Evolutionary conservation across 2,329 filamentous ascomycete species (phyloP), one percentile per base, ranked within the genome.

Genomic region (Madurella mycetomatis): DNA sequence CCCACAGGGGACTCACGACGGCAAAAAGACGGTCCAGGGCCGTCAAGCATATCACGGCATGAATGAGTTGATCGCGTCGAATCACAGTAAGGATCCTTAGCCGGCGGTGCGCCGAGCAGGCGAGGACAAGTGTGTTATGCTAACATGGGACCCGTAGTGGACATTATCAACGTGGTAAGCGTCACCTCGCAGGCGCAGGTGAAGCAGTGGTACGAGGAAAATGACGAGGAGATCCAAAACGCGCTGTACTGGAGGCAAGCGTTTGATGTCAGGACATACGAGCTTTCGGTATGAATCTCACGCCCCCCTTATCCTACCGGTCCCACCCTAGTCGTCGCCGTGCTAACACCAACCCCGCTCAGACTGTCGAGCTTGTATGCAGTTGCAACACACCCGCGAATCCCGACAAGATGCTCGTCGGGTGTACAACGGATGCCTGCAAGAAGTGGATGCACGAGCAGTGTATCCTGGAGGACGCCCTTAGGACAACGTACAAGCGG

Each of bases 161-260:
- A 88, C 54, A 80, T 90, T 41, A 87, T 90, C 67, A 87, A 89
- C 58, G 86, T 87, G 4, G 79, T 84, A 65, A 84, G 84, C 50
- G 84, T 90, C 15, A 83, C 85, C 16, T 80, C 80, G 25, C 73
- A 73, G 43, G 80, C 86, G 1, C 73, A 75, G 5, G 82, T 90
- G 16, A 79, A 81, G 54, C 80, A 87, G 61, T 89, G 86, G 84
- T 79, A 83, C 41, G 87, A 91, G 62, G 73, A 81, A 25, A 81
- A 87, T 56, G 85, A 90, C 54, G 81, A 84, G 15, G 80, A 85
- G 61, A 75, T 82, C 0, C 78, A 82, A 54, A 73, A 76, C 54
- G 78, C 76, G 13, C 69, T 85, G 4, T 86, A 85, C 64, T 87
- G 83, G 82, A 73, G 84, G 17, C 84, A 87, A 64, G 82, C 80